These are phyloP conservation scores for Skeletonema marinoi DNA, from an alignment of 108 stramenopile genomes.

Conservation along the genomic window DNA sequence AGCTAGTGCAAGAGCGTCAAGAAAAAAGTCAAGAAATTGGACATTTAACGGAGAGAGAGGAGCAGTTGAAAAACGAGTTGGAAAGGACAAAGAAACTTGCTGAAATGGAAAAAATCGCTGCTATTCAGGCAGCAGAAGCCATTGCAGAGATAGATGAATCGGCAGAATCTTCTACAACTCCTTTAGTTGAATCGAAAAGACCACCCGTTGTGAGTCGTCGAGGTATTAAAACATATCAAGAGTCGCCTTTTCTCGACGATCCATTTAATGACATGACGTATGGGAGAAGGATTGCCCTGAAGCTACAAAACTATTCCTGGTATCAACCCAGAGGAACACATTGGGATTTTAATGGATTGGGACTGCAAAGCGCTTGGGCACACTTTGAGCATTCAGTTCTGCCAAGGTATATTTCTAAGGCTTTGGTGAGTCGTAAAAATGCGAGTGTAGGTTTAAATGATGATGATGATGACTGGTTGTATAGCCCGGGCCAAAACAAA, in stretches of 20 bases:
- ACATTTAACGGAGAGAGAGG: constrained; percentile 28
- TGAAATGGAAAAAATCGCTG: constrained; percentile 19
- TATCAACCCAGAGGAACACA: constrained; percentile 66
- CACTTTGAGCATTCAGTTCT: constrained; percentile 90
- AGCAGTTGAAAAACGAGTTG: constrained; percentile 36
- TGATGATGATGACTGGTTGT: constrained; percentile 52
- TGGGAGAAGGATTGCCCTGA: constrained; percentile 68
- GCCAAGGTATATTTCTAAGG: constrained; percentile 47
- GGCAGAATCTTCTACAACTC: background rate
- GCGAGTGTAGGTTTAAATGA: constrained; percentile 23
- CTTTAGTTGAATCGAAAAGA: constrained; percentile 11
- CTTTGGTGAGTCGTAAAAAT: constrained; percentile 7
- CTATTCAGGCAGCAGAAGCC: constrained; percentile 2
- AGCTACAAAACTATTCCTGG: constrained; percentile 55
- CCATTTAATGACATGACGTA: constrained; percentile 67
- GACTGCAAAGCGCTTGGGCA: constrained; percentile 73
- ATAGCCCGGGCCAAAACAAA: constrained; percentile 43
- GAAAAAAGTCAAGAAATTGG: constrained; percentile 29
- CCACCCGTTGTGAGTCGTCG: constrained; percentile 34
- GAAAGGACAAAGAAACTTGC: constrained; percentile 31
- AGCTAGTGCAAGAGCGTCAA: constrained; percentile 40
- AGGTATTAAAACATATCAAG: constrained; percentile 12
- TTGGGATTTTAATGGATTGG: constrained; percentile 48
- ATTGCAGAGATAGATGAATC: constrained; percentile 1
- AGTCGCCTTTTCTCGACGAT: constrained; percentile 46